phyloP scores from a whole-genome alignment of 2,329 filamentous ascomycete species.

The Stylonectria norvegica region DNA sequence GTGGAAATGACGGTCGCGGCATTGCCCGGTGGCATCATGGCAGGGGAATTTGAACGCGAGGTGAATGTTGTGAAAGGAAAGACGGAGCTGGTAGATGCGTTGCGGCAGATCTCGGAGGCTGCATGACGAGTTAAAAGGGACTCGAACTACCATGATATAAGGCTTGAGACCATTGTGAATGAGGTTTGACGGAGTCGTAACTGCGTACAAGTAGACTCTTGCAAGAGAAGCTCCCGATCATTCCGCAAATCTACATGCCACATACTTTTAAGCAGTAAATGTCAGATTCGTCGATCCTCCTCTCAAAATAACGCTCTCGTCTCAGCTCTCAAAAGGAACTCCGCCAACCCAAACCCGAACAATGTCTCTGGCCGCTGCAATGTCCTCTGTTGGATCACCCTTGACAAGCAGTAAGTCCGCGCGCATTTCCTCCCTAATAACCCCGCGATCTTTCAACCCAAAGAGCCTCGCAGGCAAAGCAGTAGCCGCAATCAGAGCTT shows the following conservation, averaged over 20 bases:
- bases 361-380: background rate
- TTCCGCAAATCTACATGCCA: no score
- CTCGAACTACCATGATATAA: no score
- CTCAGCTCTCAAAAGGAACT: no score
- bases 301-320: no score
- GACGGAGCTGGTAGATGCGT: slow-evolving; percentile 24
- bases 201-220: no score
- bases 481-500: background rate
- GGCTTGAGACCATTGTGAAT: no score
- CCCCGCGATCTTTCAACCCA: slow-evolving; percentile 3
- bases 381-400: slow-evolving; percentile 5
- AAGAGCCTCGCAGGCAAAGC: background rate
- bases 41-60: slow-evolving; percentile 20
- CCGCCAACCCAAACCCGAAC: background rate
- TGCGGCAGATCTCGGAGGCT: slow-evolving; percentile 15
- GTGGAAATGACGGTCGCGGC: slow-evolving; percentile 27
- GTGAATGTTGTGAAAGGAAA: slow-evolving; percentile 23
- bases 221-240: no score
- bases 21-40: slow-evolving; percentile 25
- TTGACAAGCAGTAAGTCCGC: slow-evolving; percentile 6
- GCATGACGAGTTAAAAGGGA: no score
- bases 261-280: no score
- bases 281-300: no score
- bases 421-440: slow-evolving; percentile 6
- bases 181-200: no score